Conservation (phyloP, 441 rosid species). For the Jatropha multifida region DNA sequence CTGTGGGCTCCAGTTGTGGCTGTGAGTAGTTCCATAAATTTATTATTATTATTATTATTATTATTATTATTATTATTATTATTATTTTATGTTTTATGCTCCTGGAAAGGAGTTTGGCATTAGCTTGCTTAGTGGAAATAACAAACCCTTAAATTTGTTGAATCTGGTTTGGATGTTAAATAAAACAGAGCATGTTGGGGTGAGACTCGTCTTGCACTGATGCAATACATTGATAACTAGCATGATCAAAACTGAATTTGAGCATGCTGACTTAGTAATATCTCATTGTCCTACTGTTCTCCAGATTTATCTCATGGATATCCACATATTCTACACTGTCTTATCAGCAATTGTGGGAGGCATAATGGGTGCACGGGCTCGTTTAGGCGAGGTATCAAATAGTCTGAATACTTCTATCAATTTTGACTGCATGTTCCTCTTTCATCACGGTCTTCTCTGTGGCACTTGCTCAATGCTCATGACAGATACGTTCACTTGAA, state of each 20-base stretch:
- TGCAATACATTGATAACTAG: not conserved
- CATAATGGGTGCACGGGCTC: slow-evolving; percentile 98
- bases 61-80: slow-evolving; percentile 13
- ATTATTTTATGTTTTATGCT: slow-evolving; percentile 2
- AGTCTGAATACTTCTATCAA: not conserved
- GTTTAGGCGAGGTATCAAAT: slow-evolving; percentile 89
- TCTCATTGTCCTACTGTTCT: slow-evolving; percentile 7
- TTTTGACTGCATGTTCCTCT: slow-evolving; percentile 6
- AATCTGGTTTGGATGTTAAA: not conserved
- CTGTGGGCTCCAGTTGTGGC: slow-evolving; percentile 99
- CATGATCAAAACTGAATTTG: not conserved
- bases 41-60: slow-evolving; percentile 14
- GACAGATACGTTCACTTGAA: slow-evolving; percentile 90
- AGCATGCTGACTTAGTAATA: not conserved
- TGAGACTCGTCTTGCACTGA: not conserved
- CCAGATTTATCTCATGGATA: slow-evolving; percentile 97
- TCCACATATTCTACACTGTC: slow-evolving; percentile 93
- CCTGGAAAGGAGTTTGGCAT: slow-evolving; percentile 3
- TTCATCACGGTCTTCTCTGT: not conserved
- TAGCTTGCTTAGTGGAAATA: slow-evolving; percentile 8
- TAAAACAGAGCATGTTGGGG: not conserved
- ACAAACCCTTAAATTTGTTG: not conserved
- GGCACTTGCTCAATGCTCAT: slow-evolving; percentile 19
- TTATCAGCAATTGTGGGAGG: slow-evolving; percentile 97
- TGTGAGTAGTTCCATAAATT: slow-evolving; percentile 49